phyloP scores from a whole-genome alignment of 345 rosid genomes.

The Ceriops zippeliana region DNA sequence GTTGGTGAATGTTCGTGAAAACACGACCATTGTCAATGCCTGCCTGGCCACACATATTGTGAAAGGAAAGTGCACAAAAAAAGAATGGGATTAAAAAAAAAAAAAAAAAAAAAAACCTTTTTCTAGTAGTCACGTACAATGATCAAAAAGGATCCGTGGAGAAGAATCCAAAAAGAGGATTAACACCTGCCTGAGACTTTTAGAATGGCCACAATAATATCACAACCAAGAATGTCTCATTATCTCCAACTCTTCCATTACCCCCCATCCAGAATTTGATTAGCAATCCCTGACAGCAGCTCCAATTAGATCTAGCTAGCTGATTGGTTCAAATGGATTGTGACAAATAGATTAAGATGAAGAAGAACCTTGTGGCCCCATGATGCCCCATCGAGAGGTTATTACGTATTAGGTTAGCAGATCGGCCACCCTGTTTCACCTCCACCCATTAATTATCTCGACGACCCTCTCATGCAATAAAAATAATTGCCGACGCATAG shows the following conservation, averaged over 20 bases:
- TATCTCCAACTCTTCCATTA: slow-evolving; percentile 23
- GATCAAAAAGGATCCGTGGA: background rate
- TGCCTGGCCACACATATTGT: no score
- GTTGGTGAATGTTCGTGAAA: no score
- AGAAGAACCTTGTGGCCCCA: slow-evolving; percentile 1
- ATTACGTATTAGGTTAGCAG: background rate
- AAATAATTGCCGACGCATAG: background rate
- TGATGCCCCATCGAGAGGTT: no score
- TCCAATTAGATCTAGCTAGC: background rate
- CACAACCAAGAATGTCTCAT: slow-evolving; percentile 17
- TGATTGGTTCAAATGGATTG: background rate
- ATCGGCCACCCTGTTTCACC: background rate
- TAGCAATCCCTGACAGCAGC: no score
- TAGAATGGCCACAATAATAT: slow-evolving; percentile 15
- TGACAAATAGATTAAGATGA: background rate
- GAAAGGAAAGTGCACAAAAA: background rate
- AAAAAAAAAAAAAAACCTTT: no score
- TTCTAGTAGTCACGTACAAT: background rate
- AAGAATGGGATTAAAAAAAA: no score
- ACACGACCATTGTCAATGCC: no score
- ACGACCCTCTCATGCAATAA: background rate
- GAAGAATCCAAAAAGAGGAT: slow-evolving; percentile 41
- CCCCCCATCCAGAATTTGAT: slow-evolving; percentile 4
- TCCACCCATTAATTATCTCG: background rate
- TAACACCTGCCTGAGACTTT: slow-evolving; percentile 12